Base-by-base conservation (phyloP, 2,329 filamentous ascomycete genomes). In the Exophiala bonariae region DNA sequence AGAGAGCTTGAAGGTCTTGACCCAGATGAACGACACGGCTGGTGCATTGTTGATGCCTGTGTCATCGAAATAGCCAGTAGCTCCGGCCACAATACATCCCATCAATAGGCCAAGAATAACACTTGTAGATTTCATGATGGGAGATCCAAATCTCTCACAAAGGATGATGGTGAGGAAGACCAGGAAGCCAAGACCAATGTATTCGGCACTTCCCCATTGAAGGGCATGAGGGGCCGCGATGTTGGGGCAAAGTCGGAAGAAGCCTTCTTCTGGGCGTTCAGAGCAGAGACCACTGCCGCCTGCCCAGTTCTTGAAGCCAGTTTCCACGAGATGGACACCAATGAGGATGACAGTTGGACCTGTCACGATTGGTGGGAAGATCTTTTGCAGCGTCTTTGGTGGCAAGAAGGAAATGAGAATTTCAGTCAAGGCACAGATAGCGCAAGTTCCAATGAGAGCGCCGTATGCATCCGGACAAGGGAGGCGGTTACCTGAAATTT, bases 281-380 rank as follows among this genome's bases (percentile, higher is more conserved):
- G 61, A 53, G 37, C 73, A 74, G 40, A 70, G 70, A 23, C 80
- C 80, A 20, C 73, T 75, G 14, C 82, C 82, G 41, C 84, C 83
- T n/a, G 80, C 83, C 84, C 83, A 87, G 58, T 85, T 78, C 55
- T 82, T 65, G 66, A 86, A 83, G 2, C 81, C 83, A 44, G 76
- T 79, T 38, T 75, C 62, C 52, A 87, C 79, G 14, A 87, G 72
- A 26, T 78, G 78, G 20, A 85, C 77, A 14, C 84, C 84, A 50
- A 87, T 86, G 23, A 87, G 73, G 52, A 83, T 73, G 31, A 87
- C 79, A 0, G 83, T 82, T 2, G 81, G 82, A 2, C 83, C 84
- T 1, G 84, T 87, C 35, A 87, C 82, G 8, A 86, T 70, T 3
- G 83, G 83, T 2, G 83, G 83, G 62, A 87, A 87, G 52, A 87